phyloP scores from a whole-genome alignment of 768 basidiomycete species.

The Termitomyces sp. region DNA sequence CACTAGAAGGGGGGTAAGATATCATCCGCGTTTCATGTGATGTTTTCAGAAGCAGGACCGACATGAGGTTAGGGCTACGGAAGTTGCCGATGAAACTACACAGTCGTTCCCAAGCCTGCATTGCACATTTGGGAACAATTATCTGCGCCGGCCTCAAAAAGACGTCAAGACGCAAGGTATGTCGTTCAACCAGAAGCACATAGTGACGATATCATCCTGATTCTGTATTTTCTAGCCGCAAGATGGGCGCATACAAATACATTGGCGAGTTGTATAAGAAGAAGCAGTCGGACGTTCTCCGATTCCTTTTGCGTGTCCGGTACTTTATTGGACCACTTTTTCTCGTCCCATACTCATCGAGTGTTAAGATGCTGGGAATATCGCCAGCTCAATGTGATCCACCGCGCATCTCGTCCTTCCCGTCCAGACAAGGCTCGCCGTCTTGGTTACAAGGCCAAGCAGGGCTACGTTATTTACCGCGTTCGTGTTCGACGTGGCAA shows the following conservation, averaged over 20 bases:
- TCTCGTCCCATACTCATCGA: background rate
- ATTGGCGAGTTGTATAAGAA: slow-evolving; percentile 98
- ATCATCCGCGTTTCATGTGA: too few relatives aligned
- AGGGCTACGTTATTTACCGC: slow-evolving; percentile 98
- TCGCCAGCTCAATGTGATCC: slow-evolving; percentile 96
- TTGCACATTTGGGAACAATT: slow-evolving; percentile 11
- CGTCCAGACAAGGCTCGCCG: slow-evolving; percentile 99
- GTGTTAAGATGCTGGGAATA: slow-evolving; percentile 89
- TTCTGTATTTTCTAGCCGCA: slow-evolving; percentile 31
- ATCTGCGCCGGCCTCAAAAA: slow-evolving; percentile 25
- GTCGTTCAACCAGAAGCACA: slow-evolving; percentile 8
- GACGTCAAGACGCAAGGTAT: slow-evolving; percentile 33
- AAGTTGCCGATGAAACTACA: slow-evolving; percentile 30
- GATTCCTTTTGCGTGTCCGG: slow-evolving; percentile 96
- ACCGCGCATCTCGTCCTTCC: slow-evolving; percentile 96
- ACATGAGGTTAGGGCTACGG: slow-evolving; percentile 17
- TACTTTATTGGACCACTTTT: slow-evolving; percentile 30
- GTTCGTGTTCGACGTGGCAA: slow-evolving; percentile 96
- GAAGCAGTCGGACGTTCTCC: slow-evolving; percentile 95
- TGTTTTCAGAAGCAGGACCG: too few relatives aligned
- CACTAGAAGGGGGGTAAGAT: too few relatives aligned
- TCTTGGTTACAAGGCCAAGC: slow-evolving; percentile 99
- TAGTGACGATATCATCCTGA: background rate
- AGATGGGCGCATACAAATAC: slow-evolving; percentile 95
- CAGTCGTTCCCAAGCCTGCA: slow-evolving; percentile 29